Percentiles rank a stretch among this genome's conserved stretches.
Conservation (phyloP, 225 moss, liverwort and hornwort genomes). For the Pseudisothecium myosuroides region DNA sequence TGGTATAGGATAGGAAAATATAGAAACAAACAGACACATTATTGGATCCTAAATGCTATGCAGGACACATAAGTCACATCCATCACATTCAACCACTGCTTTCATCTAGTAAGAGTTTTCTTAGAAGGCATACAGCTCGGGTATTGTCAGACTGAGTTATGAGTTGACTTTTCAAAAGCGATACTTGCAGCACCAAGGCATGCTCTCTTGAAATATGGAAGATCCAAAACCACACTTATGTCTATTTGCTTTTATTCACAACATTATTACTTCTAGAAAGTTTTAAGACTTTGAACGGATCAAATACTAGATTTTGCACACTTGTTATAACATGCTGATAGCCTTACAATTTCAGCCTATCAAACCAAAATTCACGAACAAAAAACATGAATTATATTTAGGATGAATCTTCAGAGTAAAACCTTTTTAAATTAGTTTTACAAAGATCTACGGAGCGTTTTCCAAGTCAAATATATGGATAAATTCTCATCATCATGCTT, state of each 20-base stretch:
- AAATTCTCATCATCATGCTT: neutral
- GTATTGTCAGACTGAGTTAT: neutral
- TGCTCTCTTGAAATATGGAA: neutral
- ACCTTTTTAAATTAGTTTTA: neutral
- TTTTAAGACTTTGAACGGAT: neutral
- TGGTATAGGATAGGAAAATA: neutral
- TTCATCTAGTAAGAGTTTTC: neutral
- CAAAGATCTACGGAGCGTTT: neutral
- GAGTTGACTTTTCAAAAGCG: neutral
- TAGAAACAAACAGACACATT: neutral
- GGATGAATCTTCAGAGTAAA: neutral
- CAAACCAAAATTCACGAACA: neutral
- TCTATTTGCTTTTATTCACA: too few species aligned
- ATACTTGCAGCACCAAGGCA: neutral
- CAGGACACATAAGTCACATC: neutral
- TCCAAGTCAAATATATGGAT: neutral
- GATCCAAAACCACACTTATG: neutral
- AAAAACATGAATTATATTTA: too few species aligned
- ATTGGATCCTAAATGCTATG: neutral
- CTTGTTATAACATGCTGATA: neutral
- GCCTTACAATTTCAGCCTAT: neutral
- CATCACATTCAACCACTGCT: neutral
- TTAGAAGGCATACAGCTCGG: neutral
- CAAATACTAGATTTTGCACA: neutral
- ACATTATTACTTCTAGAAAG: neutral